Base-by-base conservation (phyloP, 192 early-diverging fungal genomes). In the Podila epicladia region DNA sequence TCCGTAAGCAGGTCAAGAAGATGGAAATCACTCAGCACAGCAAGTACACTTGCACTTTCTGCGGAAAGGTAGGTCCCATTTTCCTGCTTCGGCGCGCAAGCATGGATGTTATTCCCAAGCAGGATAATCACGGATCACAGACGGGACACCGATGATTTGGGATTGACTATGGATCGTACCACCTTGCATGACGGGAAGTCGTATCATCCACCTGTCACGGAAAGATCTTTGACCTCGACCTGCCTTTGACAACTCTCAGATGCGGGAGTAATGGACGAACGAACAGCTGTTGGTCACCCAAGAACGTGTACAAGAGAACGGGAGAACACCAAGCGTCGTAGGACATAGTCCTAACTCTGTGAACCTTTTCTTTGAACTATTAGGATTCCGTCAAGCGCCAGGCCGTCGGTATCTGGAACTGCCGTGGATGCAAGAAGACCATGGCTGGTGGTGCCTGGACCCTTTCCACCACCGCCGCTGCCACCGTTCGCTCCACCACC, bases 41-140 rank as follows among this genome's bases (percentile, higher is more conserved):
- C 86, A 96, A 96, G 90, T 99, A 99, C 95, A 97, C 95, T 79
- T 99, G 98, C 91, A 93, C 97, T 82, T 99, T 99, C 97, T 99
- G 98, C 90, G 98, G 98, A 77, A 97, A 97, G 87, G 93, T 94
- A 85, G 71, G 50, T 0, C 22, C 22, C 22, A 5, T 26, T 20
- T 12, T 55, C 50, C n/a, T 9, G 20, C 26, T 55, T 55, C 26
- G n/a, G 19, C n/a, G n/a, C 53, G 2, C 22, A 9, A 55, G n/a
- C 9, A n/a, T 24, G 53, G 53, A 55, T 11, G 8, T 20, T n/a
- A 8, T 24, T 55, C n/a, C 19, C 53, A 17, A 55, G 19, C 51
- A 24, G 17, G 38, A 13, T 2, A 2, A 45, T 15, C 41, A 45
- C 9, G 35, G 35, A 45, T 45, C 41, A 4, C 15, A 15, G 41